Percentiles rank a stretch among this genome's conserved stretches.
phyloP scores from a whole-genome alignment of 2,329 filamentous ascomycete genomes.

The Ceratocystis cacaofunesta region DNA sequence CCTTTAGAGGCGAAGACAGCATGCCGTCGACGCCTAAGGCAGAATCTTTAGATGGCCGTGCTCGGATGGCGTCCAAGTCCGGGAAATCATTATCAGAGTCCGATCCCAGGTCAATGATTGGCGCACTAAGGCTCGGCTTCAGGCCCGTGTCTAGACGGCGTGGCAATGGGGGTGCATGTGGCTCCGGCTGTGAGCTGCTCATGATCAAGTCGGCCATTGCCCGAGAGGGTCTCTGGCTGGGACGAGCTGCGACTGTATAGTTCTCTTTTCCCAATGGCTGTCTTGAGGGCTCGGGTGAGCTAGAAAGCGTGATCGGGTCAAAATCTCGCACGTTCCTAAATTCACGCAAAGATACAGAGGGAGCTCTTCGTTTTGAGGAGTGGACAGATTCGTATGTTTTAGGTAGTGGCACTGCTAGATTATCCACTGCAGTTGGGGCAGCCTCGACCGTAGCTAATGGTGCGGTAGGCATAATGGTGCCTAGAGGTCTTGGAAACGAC shows the following conservation, averaged over 20 bases:
- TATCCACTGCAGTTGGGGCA: neutral
- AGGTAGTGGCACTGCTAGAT: neutral
- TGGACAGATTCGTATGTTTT: neutral
- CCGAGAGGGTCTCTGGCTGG: neutral
- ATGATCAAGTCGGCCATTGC: neutral
- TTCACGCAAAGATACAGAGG: neutral
- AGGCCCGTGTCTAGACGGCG: neutral
- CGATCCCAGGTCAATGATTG: neutral
- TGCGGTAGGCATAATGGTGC: neutral
- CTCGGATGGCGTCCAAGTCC: neutral
- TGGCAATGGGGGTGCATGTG: neutral
- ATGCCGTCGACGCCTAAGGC: neutral
- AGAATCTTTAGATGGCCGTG: neutral
- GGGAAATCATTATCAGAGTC: conserved; percentile 5
- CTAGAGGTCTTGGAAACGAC: neutral
- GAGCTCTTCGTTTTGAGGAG: neutral
- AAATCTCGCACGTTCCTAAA: neutral
- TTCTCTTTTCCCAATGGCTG: neutral
- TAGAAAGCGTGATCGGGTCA: conserved; percentile 5
- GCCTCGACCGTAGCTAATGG: neutral
- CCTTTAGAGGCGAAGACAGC: neutral
- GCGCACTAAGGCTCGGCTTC: conserved; percentile 3
- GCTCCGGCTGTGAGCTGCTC: conserved; percentile 7
- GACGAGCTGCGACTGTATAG: neutral
- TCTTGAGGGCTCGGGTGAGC: neutral